Evolutionary conservation across 2,329 filamentous ascomycete genomes (phyloP).

Genomic region (Alternaria solani): DNA sequence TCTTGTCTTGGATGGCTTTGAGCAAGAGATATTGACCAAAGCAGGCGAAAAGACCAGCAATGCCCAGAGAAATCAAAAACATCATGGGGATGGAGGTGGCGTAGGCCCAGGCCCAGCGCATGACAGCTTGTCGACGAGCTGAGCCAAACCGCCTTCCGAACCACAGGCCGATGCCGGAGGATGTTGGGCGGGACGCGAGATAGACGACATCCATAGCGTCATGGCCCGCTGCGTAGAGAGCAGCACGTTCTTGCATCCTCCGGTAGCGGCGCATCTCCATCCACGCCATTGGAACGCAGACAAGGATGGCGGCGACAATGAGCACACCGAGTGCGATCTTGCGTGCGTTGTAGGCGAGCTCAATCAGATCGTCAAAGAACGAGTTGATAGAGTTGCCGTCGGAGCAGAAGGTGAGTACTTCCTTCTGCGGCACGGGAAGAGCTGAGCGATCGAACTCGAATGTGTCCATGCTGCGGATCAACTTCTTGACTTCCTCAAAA

Average conservation of each 20-base stretch:
- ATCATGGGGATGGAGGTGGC: conserved; percentile 83
- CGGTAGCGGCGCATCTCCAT: conserved; percentile 81
- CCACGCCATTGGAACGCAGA: conserved; percentile 80
- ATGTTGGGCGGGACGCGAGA: conserved; percentile 81
- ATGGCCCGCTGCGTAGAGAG: conserved; percentile 71
- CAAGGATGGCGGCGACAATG: conserved; percentile 73
- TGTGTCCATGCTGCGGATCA: conserved; percentile 73
- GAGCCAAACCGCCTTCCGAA: conserved; percentile 70
- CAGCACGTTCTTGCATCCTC: conserved; percentile 73
- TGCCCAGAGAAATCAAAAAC: conserved; percentile 83
- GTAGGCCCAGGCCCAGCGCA: conserved; percentile 86
- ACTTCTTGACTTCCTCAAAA: conserved; percentile 79
- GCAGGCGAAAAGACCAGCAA: conserved; percentile 83
- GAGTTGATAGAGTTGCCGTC: conserved; percentile 80
- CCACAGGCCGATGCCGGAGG: conserved; percentile 75
- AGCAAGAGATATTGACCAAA: conserved; percentile 85
- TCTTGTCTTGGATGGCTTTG: conserved; percentile 73
- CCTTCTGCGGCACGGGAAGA: conserved; percentile 85
- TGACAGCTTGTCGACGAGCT: conserved; percentile 72
- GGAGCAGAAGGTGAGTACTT: conserved; percentile 86
- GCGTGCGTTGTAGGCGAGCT: conserved; percentile 72
- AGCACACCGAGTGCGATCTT: conserved; percentile 81
- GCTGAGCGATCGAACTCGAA: conserved; percentile 80
- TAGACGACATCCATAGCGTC: conserved; percentile 91
- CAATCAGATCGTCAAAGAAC: conserved; percentile 80